Conservation (phyloP, 2,329 filamentous ascomycete genomes). For the Fusarium torulosum region DNA sequence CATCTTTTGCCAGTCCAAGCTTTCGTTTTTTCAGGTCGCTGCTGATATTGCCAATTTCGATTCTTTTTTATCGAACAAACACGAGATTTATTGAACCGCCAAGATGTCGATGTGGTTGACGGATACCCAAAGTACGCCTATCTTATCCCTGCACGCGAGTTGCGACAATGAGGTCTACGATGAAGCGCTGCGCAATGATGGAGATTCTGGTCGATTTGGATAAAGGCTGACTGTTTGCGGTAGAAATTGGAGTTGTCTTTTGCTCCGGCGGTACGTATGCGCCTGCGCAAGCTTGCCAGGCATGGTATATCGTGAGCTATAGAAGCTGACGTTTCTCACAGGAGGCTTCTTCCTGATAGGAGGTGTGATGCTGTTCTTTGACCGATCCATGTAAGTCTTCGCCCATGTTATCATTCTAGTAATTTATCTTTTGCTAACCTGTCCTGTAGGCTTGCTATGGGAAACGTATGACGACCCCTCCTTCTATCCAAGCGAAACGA, state of each 20-base stretch:
- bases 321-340: conserved; percentile 55
- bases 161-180: conserved; percentile 3
- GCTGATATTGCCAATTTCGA: not conserved
- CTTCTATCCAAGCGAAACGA: conserved; percentile 27
- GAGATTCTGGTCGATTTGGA: not conserved
- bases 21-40: not conserved
- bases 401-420: conserved; percentile 46
- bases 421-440: conserved; percentile 91
- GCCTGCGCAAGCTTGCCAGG: conserved; percentile 39
- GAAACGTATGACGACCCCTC: conserved; percentile 75
- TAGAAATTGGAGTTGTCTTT: conserved; percentile 97
- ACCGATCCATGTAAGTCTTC: conserved; percentile 84
- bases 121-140: conserved; percentile 87
- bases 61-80: conserved; percentile 1
- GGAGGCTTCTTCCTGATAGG: conserved; percentile 95
- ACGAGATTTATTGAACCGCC: conserved; percentile 30
- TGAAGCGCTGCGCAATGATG: conserved; percentile 6
- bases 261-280: conserved; percentile 89
- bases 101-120: conserved; percentile 90
- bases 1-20: conserved; percentile 14
- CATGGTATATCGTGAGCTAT: conserved; percentile 39
- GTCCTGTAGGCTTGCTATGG: conserved; percentile 86
- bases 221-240: conserved; percentile 50
- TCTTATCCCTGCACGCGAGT: conserved; percentile 18
- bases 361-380: conserved; percentile 97